phyloP scores from a whole-genome alignment of 2,329 filamentous ascomycete species.

The Colletotrichum higginsianum region DNA sequence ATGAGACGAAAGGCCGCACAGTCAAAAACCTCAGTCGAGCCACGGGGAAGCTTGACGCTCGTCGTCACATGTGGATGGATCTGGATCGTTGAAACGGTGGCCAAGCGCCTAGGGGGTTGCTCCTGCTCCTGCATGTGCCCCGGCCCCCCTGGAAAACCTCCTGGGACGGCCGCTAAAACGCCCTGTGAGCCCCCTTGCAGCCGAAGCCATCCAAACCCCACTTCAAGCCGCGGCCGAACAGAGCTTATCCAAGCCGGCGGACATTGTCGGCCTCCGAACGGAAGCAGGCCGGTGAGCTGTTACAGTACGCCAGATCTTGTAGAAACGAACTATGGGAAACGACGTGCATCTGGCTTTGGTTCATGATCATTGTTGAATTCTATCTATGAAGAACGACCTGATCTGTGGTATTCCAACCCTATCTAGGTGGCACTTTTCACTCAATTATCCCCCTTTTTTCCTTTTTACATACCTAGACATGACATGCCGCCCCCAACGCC shows the following conservation, averaged over 20 bases:
- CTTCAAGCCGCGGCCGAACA: slow-evolving; percentile 9
- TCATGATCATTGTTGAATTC: slow-evolving; percentile 15
- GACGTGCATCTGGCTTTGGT: background rate
- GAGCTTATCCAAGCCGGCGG: slow-evolving; percentile 24
- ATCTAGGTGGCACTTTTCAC: slow-evolving; percentile 38
- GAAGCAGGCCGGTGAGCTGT: background rate
- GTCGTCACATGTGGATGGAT: slow-evolving; percentile 41
- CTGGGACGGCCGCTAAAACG: slow-evolving; percentile 32
- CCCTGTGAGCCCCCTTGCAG: slow-evolving; percentile 25
- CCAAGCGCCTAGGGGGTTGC: slow-evolving; percentile 33
- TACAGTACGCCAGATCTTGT: too few species aligned
- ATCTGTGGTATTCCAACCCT: slow-evolving; percentile 29
- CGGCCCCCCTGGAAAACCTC: background rate
- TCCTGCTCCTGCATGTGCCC: slow-evolving; percentile 32
- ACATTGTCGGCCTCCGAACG: slow-evolving; percentile 25
- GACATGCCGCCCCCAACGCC: slow-evolving; percentile 40
- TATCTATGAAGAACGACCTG: slow-evolving; percentile 20
- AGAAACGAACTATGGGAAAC: background rate
- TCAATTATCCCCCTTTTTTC: slow-evolving; percentile 24
- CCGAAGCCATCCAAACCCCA: slow-evolving; percentile 7
- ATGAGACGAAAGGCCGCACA: slow-evolving; percentile 39
- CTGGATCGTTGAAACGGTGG: slow-evolving; percentile 38
- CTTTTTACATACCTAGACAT: slow-evolving; percentile 28
- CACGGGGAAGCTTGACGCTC: slow-evolving; percentile 37
- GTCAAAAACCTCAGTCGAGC: slow-evolving; percentile 20